A percentile compares a stretch with the other conserved stretches of the same genome.
These are phyloP conservation scores for Penicillium antarcticum DNA, from an alignment of 495 filamentous ascomycete genomes.

Conservation along the genomic window DNA sequence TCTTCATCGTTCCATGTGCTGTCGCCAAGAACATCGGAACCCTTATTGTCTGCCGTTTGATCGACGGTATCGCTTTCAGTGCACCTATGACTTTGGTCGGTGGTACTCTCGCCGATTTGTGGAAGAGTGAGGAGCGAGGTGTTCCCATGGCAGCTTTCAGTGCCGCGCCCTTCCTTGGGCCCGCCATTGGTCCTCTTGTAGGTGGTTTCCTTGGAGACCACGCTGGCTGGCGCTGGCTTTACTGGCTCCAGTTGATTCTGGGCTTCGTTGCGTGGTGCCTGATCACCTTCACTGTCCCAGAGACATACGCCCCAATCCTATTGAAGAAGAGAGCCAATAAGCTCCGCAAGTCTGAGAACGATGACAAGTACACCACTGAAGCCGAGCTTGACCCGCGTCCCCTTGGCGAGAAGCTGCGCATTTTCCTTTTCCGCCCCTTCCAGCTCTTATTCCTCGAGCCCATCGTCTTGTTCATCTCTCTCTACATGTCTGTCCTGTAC, in stretches of 20 bases:
- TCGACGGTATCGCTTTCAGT: slow-evolving; percentile 79
- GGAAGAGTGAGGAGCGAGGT: slow-evolving; percentile 77
- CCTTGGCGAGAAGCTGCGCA: slow-evolving; percentile 55
- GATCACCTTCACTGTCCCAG: slow-evolving; percentile 77
- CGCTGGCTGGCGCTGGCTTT: slow-evolving; percentile 78
- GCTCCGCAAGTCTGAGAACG: slow-evolving; percentile 63
- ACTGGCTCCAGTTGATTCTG: slow-evolving; percentile 78
- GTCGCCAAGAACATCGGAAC: slow-evolving; percentile 71
- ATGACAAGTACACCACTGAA: slow-evolving; percentile 64
- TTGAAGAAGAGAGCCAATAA: slow-evolving; percentile 63
- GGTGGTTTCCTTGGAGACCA: slow-evolving; percentile 72
- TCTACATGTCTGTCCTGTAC: slow-evolving; percentile 80
- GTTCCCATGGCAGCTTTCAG: slow-evolving; percentile 85
- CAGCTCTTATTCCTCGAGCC: slow-evolving; percentile 75
- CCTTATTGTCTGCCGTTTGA: slow-evolving; percentile 65
- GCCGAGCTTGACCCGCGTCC: slow-evolving; percentile 68
- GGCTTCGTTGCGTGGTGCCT: slow-evolving; percentile 61
- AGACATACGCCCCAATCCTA: slow-evolving; percentile 74
- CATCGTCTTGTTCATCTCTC: slow-evolving; percentile 71
- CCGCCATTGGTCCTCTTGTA: slow-evolving; percentile 67
- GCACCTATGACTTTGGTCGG: slow-evolving; percentile 83
- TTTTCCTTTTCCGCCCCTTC: slow-evolving; percentile 74
- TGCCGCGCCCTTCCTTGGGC: slow-evolving; percentile 75
- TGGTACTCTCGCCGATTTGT: slow-evolving; percentile 76
- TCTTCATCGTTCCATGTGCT: slow-evolving; percentile 77